Evolutionary conservation across 139 green algal species (phyloP), one percentile per base, ranked within the genome.

Genomic region (Micromonas pusilla): DNA sequence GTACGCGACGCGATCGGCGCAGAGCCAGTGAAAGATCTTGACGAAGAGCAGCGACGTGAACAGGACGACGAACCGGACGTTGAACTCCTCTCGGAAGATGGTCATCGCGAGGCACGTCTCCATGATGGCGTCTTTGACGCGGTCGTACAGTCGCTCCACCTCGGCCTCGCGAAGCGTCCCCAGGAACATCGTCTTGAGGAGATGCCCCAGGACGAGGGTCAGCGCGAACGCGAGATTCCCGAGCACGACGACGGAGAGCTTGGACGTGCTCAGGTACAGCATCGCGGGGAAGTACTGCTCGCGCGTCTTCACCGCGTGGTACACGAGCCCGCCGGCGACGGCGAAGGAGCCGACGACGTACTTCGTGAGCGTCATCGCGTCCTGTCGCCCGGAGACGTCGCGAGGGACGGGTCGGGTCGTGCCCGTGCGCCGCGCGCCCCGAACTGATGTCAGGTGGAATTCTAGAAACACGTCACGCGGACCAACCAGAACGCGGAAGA

Each of bases 81-180:
- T 92, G 77, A 96, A 95, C 45, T 91, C 92, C 52, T 96, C 89
- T 0, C 94, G 79, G 80, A 99, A 99, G 23, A 98, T 97, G 1
- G 95, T 99, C 84, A 99, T 94, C 0, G 95, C 95, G 32, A 99
- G 85, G 72, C 93, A 94, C 0, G 91, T 96, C 86, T 99, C 95
- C 90, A 99, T 97, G 37, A 98, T 84, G 0, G 94, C 91, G 25
- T 91, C 84, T 39, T 81, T 85, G 36, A 84, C 86, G 1, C 93
- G 87, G 73, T 99, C 94, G 62, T 93, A 88, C 25, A 99, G 87
- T 0, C 93, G 87, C 85, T 99, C 95, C 25, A 96, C 79, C 86
- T 99, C 95, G 2, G 89, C 86, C 74, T 99, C 95, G 0, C 95
- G 85, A 75, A 99, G 83, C 1, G 33, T 79, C 1, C 95, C 95